Evolutionary conservation across 2,329 filamentous ascomycete species (phyloP).

Genomic region (Pseudocercospora pini-densiflorae): DNA sequence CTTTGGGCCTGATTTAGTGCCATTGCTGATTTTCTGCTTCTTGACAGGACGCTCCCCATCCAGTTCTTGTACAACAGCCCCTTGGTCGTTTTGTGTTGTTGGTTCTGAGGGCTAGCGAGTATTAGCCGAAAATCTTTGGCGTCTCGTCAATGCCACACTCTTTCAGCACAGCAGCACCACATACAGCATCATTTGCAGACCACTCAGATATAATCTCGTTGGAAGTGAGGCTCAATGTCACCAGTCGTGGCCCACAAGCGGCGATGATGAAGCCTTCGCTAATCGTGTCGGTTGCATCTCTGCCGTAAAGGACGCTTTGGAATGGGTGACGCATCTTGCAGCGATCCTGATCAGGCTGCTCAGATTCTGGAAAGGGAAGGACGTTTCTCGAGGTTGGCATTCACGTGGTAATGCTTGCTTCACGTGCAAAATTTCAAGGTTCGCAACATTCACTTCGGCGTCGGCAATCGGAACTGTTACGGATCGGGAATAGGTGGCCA

Average conservation of each 20-base stretch:
- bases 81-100: not conserved
- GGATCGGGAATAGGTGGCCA: not conserved
- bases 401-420: not conserved
- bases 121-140: not conserved
- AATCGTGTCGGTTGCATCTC: slow-evolving; percentile 15
- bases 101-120: not conserved
- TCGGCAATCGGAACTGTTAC: not conserved
- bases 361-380: slow-evolving; percentile 1
- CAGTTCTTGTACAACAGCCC: slow-evolving; percentile 17
- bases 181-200: slow-evolving; percentile 44
- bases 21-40: slow-evolving; percentile 39
- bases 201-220: slow-evolving; percentile 66
- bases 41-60: slow-evolving; percentile 35
- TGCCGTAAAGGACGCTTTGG: slow-evolving; percentile 44
- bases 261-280: slow-evolving; percentile 65
- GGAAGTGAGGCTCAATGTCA: slow-evolving; percentile 66
- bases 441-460: not conserved
- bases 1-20: slow-evolving; percentile 41
- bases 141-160: not conserved
- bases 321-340: slow-evolving; percentile 45
- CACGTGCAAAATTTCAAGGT: not conserved
- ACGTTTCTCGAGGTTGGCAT: not conserved
- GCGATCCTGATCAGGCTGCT: not conserved
- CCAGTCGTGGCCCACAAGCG: slow-evolving; percentile 73
- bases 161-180: not conserved